phyloP scores from a whole-genome alignment of 2,329 filamentous ascomycete genomes.

The Colletotrichum musae region DNA sequence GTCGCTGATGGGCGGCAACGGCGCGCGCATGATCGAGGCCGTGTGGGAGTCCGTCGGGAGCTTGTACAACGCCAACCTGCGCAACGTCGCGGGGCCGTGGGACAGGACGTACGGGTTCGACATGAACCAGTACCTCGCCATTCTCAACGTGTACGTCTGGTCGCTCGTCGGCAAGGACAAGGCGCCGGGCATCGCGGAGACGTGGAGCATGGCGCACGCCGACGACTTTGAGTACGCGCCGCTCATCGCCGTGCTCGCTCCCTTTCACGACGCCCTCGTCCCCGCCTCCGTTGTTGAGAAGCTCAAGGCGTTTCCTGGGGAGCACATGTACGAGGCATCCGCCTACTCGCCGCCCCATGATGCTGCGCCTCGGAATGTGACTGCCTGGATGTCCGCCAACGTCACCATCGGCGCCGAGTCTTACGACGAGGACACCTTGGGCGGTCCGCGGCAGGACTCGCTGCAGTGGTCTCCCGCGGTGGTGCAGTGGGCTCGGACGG shows the following conservation, averaged over 20 bases:
- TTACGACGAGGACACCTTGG: slow-evolving; percentile 68
- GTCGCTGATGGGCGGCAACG: slow-evolving; percentile 64
- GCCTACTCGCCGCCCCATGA: slow-evolving; percentile 73
- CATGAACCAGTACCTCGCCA: slow-evolving; percentile 72
- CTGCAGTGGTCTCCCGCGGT: slow-evolving; percentile 71
- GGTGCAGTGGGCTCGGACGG: slow-evolving; percentile 66
- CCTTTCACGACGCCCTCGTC: slow-evolving; percentile 63
- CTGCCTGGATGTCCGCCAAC: slow-evolving; percentile 68
- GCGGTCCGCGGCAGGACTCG: slow-evolving; percentile 66
- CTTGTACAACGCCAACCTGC: slow-evolving; percentile 71
- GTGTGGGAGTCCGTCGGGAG: slow-evolving; percentile 66
- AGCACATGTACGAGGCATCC: slow-evolving; percentile 65
- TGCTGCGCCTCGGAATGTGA: slow-evolving; percentile 69
- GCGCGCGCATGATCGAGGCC: slow-evolving; percentile 63
- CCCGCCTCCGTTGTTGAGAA: slow-evolving; percentile 54
- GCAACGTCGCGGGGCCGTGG: slow-evolving; percentile 75
- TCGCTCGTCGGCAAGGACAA: slow-evolving; percentile 64
- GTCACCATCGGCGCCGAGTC: slow-evolving; percentile 73
- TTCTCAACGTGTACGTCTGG: slow-evolving; percentile 73
- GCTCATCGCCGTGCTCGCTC: slow-evolving; percentile 67
- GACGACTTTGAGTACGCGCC: slow-evolving; percentile 72
- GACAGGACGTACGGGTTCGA: slow-evolving; percentile 75
- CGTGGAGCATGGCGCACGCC: slow-evolving; percentile 65
- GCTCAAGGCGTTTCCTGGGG: slow-evolving; percentile 63
- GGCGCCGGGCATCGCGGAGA: slow-evolving; percentile 51